A percentile compares a stretch with the other conserved stretches of the same genome.
Conservation (phyloP, 768 basidiomycete genomes). For the Thelephora aurantiotincta region DNA sequence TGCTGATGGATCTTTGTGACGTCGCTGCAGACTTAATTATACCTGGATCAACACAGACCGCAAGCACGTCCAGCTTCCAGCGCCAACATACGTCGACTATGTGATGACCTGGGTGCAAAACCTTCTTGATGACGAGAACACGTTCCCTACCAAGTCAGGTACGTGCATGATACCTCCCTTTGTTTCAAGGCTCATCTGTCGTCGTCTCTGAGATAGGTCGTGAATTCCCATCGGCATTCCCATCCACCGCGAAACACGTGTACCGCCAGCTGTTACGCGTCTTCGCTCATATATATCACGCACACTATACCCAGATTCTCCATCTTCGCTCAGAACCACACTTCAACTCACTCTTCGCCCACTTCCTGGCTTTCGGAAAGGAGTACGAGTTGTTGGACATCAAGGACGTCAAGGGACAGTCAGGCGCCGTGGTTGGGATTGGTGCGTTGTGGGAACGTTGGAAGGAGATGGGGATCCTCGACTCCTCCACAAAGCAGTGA, state of each 20-base stretch:
- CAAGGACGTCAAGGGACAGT: constrained; percentile 70
- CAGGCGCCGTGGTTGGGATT: constrained; percentile 48
- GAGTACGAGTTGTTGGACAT: constrained; percentile 87
- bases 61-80: constrained; percentile 75
- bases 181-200: background rate
- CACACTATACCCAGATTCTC: constrained; percentile 82
- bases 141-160: constrained; percentile 96
- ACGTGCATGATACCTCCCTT: constrained; percentile 12
- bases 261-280: constrained; percentile 95
- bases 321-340: constrained; percentile 90
- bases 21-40: constrained; percentile 61
- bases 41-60: constrained; percentile 90
- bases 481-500: constrained; percentile 15
- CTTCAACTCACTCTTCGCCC: constrained; percentile 95
- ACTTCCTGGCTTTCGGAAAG: constrained; percentile 90
- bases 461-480: constrained; percentile 74
- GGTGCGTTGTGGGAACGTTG: constrained; percentile 80
- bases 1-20: background rate
- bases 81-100: constrained; percentile 94
- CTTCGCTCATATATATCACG: constrained; percentile 95
- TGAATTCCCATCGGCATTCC: constrained; percentile 79
- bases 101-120: constrained; percentile 97
- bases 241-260: constrained; percentile 81
- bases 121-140: constrained; percentile 83
- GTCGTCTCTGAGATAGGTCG: constrained; percentile 38